Conservation (phyloP, 1,284 basidiomycete genomes). For the Leccinum pachyderme region DNA sequence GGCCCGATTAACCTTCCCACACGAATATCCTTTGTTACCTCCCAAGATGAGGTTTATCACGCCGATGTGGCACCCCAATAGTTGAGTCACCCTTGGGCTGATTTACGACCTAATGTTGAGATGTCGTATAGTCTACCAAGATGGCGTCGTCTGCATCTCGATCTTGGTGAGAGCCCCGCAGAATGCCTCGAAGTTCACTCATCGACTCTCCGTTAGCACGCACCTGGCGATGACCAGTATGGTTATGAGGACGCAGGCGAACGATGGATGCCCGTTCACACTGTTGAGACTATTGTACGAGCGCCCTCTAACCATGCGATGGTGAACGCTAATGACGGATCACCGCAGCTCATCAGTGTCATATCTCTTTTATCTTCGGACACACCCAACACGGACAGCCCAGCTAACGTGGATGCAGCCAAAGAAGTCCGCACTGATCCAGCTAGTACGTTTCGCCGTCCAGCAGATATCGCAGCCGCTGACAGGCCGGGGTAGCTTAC, state of each 20-base stretch:
- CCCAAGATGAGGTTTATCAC: constrained; percentile 97
- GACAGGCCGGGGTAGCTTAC: constrained; percentile 52
- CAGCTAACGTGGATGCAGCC: constrained; percentile 96
- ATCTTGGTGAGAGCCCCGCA: constrained; percentile 69
- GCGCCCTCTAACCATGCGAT: not conserved
- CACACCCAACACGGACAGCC: constrained; percentile 90
- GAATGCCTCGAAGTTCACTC: not conserved
- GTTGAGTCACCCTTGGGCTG: constrained; percentile 45
- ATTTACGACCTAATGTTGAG: constrained; percentile 5
- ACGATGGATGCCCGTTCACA: constrained; percentile 97
- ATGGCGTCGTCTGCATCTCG: constrained; percentile 93
- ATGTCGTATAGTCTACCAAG: constrained; percentile 70
- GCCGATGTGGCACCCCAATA: constrained; percentile 99
- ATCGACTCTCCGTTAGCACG: constrained; percentile 57
- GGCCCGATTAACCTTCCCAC: constrained; percentile 83
- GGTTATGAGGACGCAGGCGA: constrained; percentile 98
- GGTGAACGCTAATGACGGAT: constrained; percentile 7
- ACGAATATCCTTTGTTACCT: constrained; percentile 88
- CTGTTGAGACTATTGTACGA: constrained; percentile 94
- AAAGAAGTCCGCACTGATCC: constrained; percentile 83
- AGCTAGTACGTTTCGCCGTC: constrained; percentile 44
- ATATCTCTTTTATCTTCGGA: constrained; percentile 95
- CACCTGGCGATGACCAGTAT: constrained; percentile 96
- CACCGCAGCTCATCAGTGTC: constrained; percentile 83
- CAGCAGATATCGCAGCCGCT: not conserved